Evolutionary conservation across 176 grass and related monocot genomes (phyloP).

Genomic region (Musa beccarii): DNA sequence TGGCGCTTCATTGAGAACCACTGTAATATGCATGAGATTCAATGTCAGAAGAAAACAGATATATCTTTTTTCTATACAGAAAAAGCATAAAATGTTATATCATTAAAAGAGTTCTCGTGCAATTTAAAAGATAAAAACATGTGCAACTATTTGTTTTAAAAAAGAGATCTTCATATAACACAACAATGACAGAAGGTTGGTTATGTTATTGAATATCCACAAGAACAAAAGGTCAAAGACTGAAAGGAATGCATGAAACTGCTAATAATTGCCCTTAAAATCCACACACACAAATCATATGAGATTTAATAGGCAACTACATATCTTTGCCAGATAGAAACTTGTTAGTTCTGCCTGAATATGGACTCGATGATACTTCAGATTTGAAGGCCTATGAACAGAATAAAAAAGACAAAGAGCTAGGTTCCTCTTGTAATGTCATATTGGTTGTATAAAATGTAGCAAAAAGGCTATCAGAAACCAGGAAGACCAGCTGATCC

Average conservation of each 20-base stretch:
- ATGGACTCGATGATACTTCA: too few species aligned
- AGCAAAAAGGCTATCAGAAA: too few species aligned
- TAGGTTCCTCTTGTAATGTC: too few species aligned
- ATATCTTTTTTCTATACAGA: background rate
- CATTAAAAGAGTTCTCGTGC: background rate
- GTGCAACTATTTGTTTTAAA: background rate
- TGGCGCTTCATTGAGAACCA: conserved; percentile 89
- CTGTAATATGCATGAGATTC: conserved; percentile 35
- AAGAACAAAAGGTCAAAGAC: background rate
- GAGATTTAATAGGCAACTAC: background rate
- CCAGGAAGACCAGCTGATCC: too few species aligned
- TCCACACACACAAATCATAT: background rate
- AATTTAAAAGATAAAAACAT: background rate
- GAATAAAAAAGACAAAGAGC: too few species aligned
- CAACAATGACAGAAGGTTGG: background rate
- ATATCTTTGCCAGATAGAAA: background rate
- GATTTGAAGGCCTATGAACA: too few species aligned
- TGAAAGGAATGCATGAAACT: background rate
- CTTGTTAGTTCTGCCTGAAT: background rate
- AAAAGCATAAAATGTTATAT: background rate
- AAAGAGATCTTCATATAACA: background rate
- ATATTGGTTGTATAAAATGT: too few species aligned
- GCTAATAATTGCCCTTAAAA: background rate
- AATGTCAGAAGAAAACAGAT: background rate
- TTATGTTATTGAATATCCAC: background rate